Conservation (phyloP, 179 eudicot genomes). For the Silene vulgaris region DNA sequence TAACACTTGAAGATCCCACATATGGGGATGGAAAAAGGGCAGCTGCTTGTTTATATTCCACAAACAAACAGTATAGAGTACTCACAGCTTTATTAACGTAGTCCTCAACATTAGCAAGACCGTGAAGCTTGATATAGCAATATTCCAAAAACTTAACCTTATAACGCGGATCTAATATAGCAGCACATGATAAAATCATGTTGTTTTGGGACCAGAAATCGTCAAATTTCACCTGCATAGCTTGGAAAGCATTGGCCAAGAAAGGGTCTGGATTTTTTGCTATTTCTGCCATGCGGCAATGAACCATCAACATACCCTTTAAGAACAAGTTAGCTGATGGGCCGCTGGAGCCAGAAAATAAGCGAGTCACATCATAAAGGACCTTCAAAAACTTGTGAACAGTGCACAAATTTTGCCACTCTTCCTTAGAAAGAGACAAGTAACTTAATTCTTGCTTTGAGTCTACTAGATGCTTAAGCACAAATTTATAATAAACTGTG, state of each 20-base stretch:
- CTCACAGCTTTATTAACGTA: conserved; percentile 39
- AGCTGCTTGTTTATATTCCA: conserved; percentile 36
- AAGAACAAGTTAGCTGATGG: conserved; percentile 42
- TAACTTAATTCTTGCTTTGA: conserved; percentile 33
- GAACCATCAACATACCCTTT: conserved; percentile 46
- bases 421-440: conserved; percentile 32
- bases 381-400: conserved; percentile 41
- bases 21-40: conserved; percentile 23
- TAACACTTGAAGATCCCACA: conserved; percentile 33
- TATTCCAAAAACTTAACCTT: conserved; percentile 50
- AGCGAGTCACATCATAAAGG: conserved; percentile 37
- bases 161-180: conserved; percentile 46
- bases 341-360: conserved; percentile 26
- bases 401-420: conserved; percentile 37
- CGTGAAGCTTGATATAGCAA: conserved; percentile 41
- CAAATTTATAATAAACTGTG: conserved; percentile 36
- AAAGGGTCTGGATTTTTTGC: conserved; percentile 34
- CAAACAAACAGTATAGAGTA: conserved; percentile 37
- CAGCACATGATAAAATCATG: conserved; percentile 45
- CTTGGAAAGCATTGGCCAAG: conserved; percentile 34
- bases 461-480: conserved; percentile 37
- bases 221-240: conserved; percentile 38
- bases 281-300: conserved; percentile 43
- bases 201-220: conserved; percentile 41
- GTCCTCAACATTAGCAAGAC: conserved; percentile 30